These are phyloP conservation scores for Pseudogymnoascus sp. DNA, from an alignment of 2,329 filamentous ascomycete species.

Conservation along the genomic window DNA sequence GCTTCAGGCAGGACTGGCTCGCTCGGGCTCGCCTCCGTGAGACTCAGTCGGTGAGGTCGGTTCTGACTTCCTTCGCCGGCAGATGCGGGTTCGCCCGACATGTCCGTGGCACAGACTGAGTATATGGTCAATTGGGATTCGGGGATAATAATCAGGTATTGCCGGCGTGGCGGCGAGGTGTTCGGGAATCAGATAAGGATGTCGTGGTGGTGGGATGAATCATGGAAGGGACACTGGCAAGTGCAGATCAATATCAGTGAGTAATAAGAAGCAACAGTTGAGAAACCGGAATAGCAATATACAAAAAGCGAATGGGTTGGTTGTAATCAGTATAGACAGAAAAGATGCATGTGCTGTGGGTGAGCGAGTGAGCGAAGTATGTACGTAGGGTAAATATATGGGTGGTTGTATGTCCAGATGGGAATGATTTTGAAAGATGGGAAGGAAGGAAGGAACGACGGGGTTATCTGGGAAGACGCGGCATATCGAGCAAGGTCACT, in stretches of 20 bases:
- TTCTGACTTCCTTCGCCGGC: background rate
- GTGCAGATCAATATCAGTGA: background rate
- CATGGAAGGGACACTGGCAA: background rate
- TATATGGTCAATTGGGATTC: background rate
- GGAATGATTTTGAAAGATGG: constrained; percentile 1
- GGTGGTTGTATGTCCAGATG: background rate
- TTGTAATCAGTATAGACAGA: constrained; percentile 7
- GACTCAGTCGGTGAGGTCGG: background rate
- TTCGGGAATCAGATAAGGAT: background rate
- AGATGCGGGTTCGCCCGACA: background rate
- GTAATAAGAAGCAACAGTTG: background rate
- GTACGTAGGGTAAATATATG: background rate
- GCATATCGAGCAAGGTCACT: constrained; percentile 3
- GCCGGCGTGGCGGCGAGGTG: background rate
- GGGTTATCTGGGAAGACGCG: background rate
- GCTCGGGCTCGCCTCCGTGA: background rate
- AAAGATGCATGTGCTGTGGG: constrained; percentile 9
- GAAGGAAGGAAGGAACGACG: constrained; percentile 11
- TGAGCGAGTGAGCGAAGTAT: constrained; percentile 11
- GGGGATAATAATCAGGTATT: background rate
- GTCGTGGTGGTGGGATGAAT: background rate
- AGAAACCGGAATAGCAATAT: constrained; percentile 11
- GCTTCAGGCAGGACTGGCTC: background rate
- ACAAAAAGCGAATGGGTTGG: constrained; percentile 11
- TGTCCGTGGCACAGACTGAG: background rate